Evolutionary conservation across 2,329 filamentous ascomycete genomes (phyloP).

Genomic region (Mycosphaerella arachidis): DNA sequence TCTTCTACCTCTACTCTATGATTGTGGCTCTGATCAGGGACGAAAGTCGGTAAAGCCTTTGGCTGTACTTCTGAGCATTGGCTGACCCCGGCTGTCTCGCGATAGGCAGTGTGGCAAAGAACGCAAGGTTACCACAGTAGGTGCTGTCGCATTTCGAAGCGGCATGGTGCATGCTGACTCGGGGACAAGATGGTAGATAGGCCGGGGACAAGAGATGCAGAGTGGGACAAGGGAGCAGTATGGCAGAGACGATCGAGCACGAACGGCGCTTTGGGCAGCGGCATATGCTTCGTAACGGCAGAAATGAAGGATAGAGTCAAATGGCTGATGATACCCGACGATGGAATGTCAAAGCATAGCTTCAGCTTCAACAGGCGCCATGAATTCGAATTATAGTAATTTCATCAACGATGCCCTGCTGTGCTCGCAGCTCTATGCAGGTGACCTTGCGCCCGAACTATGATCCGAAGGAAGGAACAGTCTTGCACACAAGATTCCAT

Average conservation of each 20-base stretch:
- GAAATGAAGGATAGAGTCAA: slow-evolving; percentile 8
- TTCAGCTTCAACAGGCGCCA: slow-evolving; percentile 1
- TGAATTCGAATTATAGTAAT: background rate
- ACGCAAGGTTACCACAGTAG: slow-evolving; percentile 9
- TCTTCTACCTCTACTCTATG: slow-evolving; percentile 79
- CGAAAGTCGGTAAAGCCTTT: slow-evolving; percentile 49
- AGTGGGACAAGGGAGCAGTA: background rate
- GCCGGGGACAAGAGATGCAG: background rate
- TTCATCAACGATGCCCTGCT: background rate
- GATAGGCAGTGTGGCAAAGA: slow-evolving; percentile 8
- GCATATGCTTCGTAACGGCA: background rate
- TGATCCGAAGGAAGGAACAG: too few relatives aligned
- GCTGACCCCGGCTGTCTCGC: background rate
- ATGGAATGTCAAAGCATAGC: slow-evolving; percentile 11
- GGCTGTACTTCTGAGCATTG: background rate
- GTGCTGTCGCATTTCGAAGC: background rate
- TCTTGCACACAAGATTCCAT: too few relatives aligned
- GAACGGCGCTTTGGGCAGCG: slow-evolving; percentile 1
- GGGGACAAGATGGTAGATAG: background rate
- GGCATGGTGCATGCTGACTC: background rate
- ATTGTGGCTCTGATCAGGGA: slow-evolving; percentile 88
- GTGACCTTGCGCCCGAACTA: too few relatives aligned
- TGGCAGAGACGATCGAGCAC: background rate
- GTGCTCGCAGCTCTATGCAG: background rate
- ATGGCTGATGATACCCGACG: slow-evolving; percentile 12